A percentile compares a stretch with the other conserved stretches of the same genome.
Conservation (phyloP, 306 rosid species). For the Crataegus laevigata region DNA sequence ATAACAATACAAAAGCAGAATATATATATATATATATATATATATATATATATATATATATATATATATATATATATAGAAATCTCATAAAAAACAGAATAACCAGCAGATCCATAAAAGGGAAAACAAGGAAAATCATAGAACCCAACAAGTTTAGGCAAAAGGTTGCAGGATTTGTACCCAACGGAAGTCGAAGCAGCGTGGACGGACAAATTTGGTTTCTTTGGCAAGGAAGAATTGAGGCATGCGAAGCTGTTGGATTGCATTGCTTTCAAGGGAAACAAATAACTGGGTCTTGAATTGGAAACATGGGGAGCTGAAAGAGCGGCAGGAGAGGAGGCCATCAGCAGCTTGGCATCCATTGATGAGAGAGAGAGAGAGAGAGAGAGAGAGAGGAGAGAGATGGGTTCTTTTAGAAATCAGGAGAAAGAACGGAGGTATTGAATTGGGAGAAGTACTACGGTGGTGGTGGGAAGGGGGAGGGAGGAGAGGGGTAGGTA, state of each 20-base stretch:
- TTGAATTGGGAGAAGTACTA: too few relatives aligned
- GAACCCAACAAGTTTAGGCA: not conserved
- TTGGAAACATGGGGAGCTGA: not conserved
- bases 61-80: too few relatives aligned
- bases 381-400: not conserved
- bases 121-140: not conserved
- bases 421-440: not conserved
- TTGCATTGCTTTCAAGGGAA: constrained; percentile 5
- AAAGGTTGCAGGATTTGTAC: constrained; percentile 30
- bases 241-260: constrained; percentile 13
- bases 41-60: too few relatives aligned
- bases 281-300: constrained; percentile 17
- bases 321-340: constrained; percentile 10
- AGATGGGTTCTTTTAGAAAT: not conserved
- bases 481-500: not conserved
- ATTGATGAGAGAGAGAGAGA: constrained; percentile 18
- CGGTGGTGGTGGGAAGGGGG: not conserved
- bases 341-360: constrained; percentile 52
- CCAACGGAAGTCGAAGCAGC: constrained; percentile 32
- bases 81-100: not conserved
- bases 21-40: too few relatives aligned
- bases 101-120: not conserved
- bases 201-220: constrained; percentile 21
- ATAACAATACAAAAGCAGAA: not conserved
- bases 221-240: constrained; percentile 16